Base-by-base conservation (phyloP, 2,329 filamentous ascomycete genomes). In the Talaromyces atroroseus region DNA sequence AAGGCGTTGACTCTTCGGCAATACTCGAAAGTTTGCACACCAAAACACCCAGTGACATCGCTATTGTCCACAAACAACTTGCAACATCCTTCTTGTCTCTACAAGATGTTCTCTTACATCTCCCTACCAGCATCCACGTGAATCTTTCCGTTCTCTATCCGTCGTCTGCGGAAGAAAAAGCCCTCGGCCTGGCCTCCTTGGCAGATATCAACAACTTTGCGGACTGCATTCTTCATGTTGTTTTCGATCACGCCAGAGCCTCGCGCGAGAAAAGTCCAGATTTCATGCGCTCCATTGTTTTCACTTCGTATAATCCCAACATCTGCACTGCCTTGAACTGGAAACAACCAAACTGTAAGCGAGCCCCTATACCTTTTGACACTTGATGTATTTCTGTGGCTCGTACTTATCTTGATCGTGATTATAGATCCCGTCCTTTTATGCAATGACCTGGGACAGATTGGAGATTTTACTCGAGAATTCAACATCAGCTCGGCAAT, bases 281-380 rank as follows among this genome's bases (percentile, higher is more conserved):
- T 54, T 83, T 86, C 16, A 86, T 94, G 63, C 82, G 92, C 42
- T 95, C 90, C 12, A 87, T 99, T 52, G 90, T 96, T 11, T 96
- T 99, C 71, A 95, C 90, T 65, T 95, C 90, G 21, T 96, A 92
- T 73, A 96, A 95, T 68, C 80, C 89, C 12, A 88, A 87, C 61
- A 83, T 97, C 20, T 99, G 94, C 74, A 95, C 90, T 16, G 92
- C 92, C 5, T 76, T 99, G 65, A 99, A 99, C 74, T 99, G 94
- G 94, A 99, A 99, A 73, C 94, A 99, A 72, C 94, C 94, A 2
- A 99, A 97, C 69, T 99, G 84, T 86, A 70, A 74, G 82, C 74
- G 5, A 36, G n/a, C 65, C 50, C 65, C n/a, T 51, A 26, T 49
- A 11, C 34, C 32, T 29, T 50, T 21, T 42, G 16, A 18, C 24